Conservation (phyloP, 805 yeast species). For the Metschnikowia arizonensis region DNA sequence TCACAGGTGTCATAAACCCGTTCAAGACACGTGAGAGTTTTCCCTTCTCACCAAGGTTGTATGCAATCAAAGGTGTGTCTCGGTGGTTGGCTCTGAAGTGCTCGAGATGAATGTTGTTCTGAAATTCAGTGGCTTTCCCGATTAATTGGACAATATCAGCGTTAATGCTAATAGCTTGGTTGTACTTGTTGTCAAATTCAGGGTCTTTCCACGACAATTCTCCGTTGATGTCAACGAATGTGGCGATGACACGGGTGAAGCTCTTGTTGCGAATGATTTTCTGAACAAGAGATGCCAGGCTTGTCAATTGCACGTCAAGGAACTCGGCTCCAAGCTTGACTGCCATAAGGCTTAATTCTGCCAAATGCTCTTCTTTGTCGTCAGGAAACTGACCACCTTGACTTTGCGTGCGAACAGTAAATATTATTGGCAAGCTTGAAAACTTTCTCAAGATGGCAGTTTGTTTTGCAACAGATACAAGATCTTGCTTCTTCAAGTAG, state of each 20-base stretch:
- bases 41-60: conserved; percentile 76
- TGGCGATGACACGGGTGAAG: conserved; percentile 71
- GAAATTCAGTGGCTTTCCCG: conserved; percentile 61
- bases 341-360: conserved; percentile 54
- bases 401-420: conserved; percentile 68
- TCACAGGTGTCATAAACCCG: conserved; percentile 74
- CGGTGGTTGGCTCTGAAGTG: conserved; percentile 57
- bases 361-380: conserved; percentile 44
- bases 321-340: conserved; percentile 75
- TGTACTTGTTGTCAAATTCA: conserved; percentile 73
- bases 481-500: conserved; percentile 48
- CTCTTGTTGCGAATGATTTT: conserved; percentile 50
- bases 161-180: conserved; percentile 58
- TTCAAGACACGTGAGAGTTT: conserved; percentile 77
- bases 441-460: conserved; percentile 63
- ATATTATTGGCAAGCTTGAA: conserved; percentile 69
- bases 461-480: conserved; percentile 66
- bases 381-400: conserved; percentile 86
- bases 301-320: conserved; percentile 73
- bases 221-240: conserved; percentile 74
- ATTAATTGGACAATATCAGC: conserved; percentile 81
- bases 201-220: conserved; percentile 57
- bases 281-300: conserved; percentile 53
- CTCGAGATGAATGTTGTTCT: conserved; percentile 71
- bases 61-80: conserved; percentile 67